Evolutionary conservation across 371 early-diverging fungal genomes (phyloP), one percentile per base, ranked within the genome.

Genomic region (Mortierella sp.): DNA sequence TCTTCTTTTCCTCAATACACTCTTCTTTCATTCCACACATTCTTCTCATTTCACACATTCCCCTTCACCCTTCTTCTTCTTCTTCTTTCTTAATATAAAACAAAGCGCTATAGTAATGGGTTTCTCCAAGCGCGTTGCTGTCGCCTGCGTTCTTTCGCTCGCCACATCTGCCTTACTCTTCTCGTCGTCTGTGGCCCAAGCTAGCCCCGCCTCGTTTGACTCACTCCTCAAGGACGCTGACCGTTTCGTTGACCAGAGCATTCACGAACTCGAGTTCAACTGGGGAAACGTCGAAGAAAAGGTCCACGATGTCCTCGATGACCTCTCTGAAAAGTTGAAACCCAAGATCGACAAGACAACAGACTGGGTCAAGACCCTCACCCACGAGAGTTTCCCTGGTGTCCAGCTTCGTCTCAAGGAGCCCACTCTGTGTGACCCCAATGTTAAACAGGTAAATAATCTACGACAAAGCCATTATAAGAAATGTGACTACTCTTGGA

Each of bases 381-480:
- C 83, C 4, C 91, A 90, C 74, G 87, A 87, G 73, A 91, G 91
- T 32, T 91, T 94, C 84, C 91, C 94, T 39, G 87, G 90, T 70
- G 92, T 93, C 83, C 85, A 89, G 72, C 72, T 96, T 70, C 90
- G 96, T 67, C 88, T 92, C 77, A 93, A 92, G 87, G 86, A 90
- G 77, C 93, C 94, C 64, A 72, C 86, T 52, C 88, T 96, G 52
- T 96, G 96, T 77, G 94, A 94, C 69, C 84, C 91, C 43, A 69
- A 84, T 40, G 95, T 94, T 70, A 91, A 94, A 75, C 95, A 94
- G 88, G 92, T 91, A 78, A 58, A 26, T 18, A 30, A 35, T 9
- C 18, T 18, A 54, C n/a, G n/a, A 14, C 62, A 16, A 12, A 58
- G 10, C n/a, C 22, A 20, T 49, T 18, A 43, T 43, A 14, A 43